These are phyloP conservation scores for Fusarium sp. DNA, from an alignment of 2,329 filamentous ascomycete species.

Conservation along the genomic window DNA sequence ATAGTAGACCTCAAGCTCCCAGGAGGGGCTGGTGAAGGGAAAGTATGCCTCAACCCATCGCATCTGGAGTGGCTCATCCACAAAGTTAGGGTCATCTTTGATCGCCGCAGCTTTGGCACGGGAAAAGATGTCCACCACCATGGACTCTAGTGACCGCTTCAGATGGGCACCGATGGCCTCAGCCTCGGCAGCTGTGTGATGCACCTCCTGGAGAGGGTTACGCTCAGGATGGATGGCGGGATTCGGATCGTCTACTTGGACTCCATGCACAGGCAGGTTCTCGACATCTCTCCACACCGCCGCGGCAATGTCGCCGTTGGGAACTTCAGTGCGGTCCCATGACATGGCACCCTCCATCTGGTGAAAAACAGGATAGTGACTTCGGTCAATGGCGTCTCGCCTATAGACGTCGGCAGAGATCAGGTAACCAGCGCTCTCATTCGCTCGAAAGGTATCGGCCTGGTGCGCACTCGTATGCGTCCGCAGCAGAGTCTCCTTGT, in stretches of 20 bases:
- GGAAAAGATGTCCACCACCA: slow-evolving; percentile 91
- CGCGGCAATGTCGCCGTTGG: slow-evolving; percentile 71
- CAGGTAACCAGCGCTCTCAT: slow-evolving; percentile 84
- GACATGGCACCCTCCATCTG: slow-evolving; percentile 97
- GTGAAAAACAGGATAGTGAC: slow-evolving; percentile 97
- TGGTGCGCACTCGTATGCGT: slow-evolving; percentile 98
- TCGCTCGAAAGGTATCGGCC: slow-evolving; percentile 82
- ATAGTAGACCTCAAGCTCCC: slow-evolving; percentile 97
- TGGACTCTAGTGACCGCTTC: slow-evolving; percentile 89
- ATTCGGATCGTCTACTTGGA: slow-evolving; percentile 88
- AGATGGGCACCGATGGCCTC: slow-evolving; percentile 88
- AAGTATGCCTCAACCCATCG: slow-evolving; percentile 99
- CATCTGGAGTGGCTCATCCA: slow-evolving; percentile 83
- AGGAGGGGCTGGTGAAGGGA: slow-evolving; percentile 95
- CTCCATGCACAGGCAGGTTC: slow-evolving; percentile 78
- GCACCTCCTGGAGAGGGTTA: slow-evolving; percentile 84
- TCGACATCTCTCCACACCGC: slow-evolving; percentile 81
- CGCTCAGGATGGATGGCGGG: slow-evolving; percentile 82
- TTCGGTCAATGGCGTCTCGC: slow-evolving; percentile 93
- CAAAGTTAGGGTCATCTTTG: slow-evolving; percentile 64
- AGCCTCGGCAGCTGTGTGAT: slow-evolving; percentile 83
- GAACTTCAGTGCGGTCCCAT: slow-evolving; percentile 81
- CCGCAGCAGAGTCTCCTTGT: slow-evolving; percentile 84
- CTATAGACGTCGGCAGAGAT: slow-evolving; percentile 97
- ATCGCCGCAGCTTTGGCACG: slow-evolving; percentile 79